These are phyloP conservation scores for Erigeron canadensis DNA, from an alignment of 129 eudicot genomes.

Conservation along the genomic window DNA sequence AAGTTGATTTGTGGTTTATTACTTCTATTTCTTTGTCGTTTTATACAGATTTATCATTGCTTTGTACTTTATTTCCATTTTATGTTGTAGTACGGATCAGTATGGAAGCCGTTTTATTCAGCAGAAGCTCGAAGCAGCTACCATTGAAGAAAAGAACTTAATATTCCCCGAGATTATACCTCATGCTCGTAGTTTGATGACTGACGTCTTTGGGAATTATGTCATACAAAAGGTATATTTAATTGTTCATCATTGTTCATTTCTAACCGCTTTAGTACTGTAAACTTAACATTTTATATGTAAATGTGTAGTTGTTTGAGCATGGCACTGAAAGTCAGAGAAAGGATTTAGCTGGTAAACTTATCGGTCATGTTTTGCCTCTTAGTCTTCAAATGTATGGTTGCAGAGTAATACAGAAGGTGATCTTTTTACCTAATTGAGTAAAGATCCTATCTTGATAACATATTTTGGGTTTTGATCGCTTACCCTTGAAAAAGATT, in stretches of 20 bases:
- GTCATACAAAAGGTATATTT: conserved; percentile 79
- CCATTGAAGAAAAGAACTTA: conserved; percentile 60
- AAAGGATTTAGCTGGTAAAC: conserved; percentile 68
- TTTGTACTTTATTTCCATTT: conserved; percentile 13
- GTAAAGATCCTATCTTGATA: conserved; percentile 13
- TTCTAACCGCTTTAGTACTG: conserved; percentile 3
- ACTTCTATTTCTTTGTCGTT: not conserved
- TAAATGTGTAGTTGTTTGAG: conserved; percentile 72
- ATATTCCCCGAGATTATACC: conserved; percentile 64
- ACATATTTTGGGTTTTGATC: not conserved
- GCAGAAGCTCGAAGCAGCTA: conserved; percentile 90
- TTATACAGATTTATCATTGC: not conserved
- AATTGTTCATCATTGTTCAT: not conserved
- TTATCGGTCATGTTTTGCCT: conserved; percentile 78
- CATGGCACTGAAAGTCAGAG: conserved; percentile 84
- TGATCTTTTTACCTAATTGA: conserved; percentile 19
- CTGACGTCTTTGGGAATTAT: conserved; percentile 94
- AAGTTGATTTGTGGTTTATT: not conserved
- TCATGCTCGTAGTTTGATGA: conserved; percentile 75
- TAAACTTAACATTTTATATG: conserved; percentile 5
- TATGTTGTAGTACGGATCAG: conserved; percentile 67
- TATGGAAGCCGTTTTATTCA: conserved; percentile 85
- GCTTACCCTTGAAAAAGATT: not conserved
- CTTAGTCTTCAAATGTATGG: conserved; percentile 94
- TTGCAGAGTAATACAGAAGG: conserved; percentile 97